Percentiles rank a stretch among this genome's conserved stretches.
These are phyloP conservation scores for Hansenula lynferdii DNA, from an alignment of 1,139 yeast species.

Conservation along the genomic window DNA sequence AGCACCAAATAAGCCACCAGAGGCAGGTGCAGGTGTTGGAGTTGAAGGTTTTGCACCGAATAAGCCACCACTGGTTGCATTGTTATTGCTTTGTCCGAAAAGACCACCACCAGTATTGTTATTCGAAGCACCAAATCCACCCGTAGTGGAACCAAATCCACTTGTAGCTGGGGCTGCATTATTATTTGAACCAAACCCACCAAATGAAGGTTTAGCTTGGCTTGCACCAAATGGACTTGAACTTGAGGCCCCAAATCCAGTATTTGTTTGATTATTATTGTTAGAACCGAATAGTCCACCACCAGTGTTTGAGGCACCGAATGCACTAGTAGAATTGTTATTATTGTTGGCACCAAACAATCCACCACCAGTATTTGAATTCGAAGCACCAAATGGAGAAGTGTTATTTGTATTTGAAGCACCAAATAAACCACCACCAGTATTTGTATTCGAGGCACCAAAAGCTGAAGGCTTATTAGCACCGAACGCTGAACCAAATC, in stretches of 20 bases:
- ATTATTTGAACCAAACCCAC: constrained; percentile 20
- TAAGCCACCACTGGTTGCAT: constrained; percentile 22
- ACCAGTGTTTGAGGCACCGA: constrained; percentile 23
- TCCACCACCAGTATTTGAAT: constrained; percentile 10
- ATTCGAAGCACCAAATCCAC: constrained; percentile 10
- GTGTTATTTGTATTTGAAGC: constrained; percentile 12
- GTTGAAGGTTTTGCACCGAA: constrained; percentile 24
- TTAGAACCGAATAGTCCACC: constrained; percentile 21
- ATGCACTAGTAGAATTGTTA: constrained; percentile 15
- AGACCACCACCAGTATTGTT: constrained; percentile 16
- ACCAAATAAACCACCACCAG: constrained; percentile 21
- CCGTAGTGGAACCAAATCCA: constrained; percentile 25
- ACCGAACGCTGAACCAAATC: constrained; percentile 33
- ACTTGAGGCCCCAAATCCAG: constrained; percentile 22
- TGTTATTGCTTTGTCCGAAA: constrained; percentile 12
- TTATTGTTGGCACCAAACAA: constrained; percentile 12
- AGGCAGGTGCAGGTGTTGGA: constrained; percentile 8
- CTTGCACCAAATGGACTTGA: constrained; percentile 25
- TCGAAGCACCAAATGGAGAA: constrained; percentile 35
- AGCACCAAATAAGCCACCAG: constrained; percentile 27
- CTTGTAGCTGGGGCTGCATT: constrained; percentile 12
- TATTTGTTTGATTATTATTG: constrained; percentile 1
- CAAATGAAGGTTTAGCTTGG: constrained; percentile 18
- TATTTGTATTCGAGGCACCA: constrained; percentile 24
- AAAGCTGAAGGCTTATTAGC: constrained; percentile 14